Percentiles rank a stretch among this genome's conserved stretches.
phyloP scores from a whole-genome alignment of 2,329 filamentous ascomycete species.

The Macroventuria anomochaeta region DNA sequence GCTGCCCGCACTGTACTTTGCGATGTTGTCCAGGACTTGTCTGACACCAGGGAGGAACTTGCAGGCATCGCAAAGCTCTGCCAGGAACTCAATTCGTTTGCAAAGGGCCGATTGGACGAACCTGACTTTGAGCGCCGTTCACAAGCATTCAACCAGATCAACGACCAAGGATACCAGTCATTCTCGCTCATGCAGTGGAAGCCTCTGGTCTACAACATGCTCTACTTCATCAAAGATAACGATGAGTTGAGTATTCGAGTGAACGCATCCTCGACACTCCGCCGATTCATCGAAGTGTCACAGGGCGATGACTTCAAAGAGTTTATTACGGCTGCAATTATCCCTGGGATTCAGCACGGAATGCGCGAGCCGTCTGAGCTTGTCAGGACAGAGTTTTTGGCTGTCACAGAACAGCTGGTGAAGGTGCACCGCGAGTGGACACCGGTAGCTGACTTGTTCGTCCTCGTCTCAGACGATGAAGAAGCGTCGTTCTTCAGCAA shows the following conservation, averaged over 20 bases:
- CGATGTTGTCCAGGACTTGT: constrained; percentile 74
- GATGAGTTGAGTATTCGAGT: constrained; percentile 86
- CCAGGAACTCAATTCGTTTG: constrained; percentile 80
- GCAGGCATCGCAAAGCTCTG: constrained; percentile 73
- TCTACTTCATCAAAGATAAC: constrained; percentile 83
- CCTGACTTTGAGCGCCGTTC: constrained; percentile 87
- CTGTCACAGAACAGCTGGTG: constrained; percentile 79
- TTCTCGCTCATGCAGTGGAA: constrained; percentile 81
- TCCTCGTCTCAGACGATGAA: constrained; percentile 74
- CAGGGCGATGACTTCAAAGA: constrained; percentile 60
- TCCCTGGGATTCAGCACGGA: constrained; percentile 79
- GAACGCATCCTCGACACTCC: constrained; percentile 82
- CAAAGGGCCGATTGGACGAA: constrained; percentile 75
- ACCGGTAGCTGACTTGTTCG: constrained; percentile 74
- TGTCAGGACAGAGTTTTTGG: constrained; percentile 81
- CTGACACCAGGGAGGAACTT: constrained; percentile 67
- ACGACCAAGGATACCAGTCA: constrained; percentile 63
- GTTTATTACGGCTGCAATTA: constrained; percentile 68
- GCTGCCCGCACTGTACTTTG: constrained; percentile 77
- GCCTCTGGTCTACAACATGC: constrained; percentile 85
- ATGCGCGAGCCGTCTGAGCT: constrained; percentile 81
- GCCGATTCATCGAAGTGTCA: constrained; percentile 72
- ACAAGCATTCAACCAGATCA: constrained; percentile 75
- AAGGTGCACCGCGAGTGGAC: constrained; percentile 72
- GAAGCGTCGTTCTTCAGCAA: constrained; percentile 91